phyloP scores from a whole-genome alignment of 1,284 basidiomycete genomes.

The Ceratobasidium sp. region DNA sequence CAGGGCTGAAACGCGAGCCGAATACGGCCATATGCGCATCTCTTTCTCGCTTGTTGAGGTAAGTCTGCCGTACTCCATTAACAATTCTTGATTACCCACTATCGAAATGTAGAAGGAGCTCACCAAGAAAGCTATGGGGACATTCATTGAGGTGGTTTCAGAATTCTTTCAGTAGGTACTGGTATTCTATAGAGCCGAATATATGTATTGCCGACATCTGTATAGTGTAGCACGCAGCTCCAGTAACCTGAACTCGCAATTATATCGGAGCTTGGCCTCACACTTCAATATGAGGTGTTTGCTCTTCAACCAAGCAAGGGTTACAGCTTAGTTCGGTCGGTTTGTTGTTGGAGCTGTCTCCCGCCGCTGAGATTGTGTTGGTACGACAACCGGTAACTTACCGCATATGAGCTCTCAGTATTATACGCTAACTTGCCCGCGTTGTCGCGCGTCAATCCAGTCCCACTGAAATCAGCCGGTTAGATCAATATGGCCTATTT shows the following conservation, averaged over 20 bases:
- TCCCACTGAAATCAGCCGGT: too few relatives aligned
- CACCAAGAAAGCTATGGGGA: constrained; percentile 63
- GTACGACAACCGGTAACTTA: too few relatives aligned
- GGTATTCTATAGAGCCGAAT: background rate
- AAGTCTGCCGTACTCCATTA: constrained; percentile 50
- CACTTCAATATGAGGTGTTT: too few relatives aligned
- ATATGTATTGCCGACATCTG: background rate
- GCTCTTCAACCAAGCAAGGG: too few relatives aligned
- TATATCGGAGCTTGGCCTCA: too few relatives aligned
- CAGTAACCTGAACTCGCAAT: background rate
- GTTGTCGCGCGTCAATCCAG: too few relatives aligned
- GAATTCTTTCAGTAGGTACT: constrained; percentile 49
- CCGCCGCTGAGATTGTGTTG: too few relatives aligned
- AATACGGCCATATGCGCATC: constrained; percentile 71
- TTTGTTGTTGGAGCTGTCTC: too few relatives aligned
- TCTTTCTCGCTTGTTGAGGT: constrained; percentile 72
- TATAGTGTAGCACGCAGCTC: background rate
- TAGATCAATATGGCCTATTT: too few relatives aligned
- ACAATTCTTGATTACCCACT: background rate
- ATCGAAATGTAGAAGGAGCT: constrained; percentile 57
- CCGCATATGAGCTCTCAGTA: too few relatives aligned
- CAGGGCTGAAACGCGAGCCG: constrained; percentile 4
- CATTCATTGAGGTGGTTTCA: constrained; percentile 59
- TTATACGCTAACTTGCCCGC: too few relatives aligned
- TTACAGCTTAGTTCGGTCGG: too few relatives aligned